Conservation (phyloP, 2,329 filamentous ascomycete genomes). For the Dactylella cylindrospora region DNA sequence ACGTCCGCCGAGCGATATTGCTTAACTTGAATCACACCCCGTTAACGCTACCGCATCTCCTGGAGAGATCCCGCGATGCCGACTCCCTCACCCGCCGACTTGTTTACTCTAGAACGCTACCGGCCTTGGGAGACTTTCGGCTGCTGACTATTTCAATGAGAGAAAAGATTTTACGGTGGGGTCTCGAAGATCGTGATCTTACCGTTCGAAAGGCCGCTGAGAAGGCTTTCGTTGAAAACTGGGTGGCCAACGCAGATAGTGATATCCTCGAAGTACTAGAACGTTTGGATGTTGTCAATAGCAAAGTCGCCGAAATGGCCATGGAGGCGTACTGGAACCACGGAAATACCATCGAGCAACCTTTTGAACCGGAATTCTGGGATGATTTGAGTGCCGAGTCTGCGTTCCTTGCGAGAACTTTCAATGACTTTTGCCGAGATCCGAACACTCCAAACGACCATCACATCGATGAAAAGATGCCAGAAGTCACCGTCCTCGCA, state of each 20-base stretch:
- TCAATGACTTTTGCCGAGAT: slow-evolving; percentile 86
- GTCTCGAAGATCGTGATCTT: slow-evolving; percentile 88
- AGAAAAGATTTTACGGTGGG: slow-evolving; percentile 94
- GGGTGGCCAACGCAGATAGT: slow-evolving; percentile 92
- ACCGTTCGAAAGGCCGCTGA: slow-evolving; percentile 89
- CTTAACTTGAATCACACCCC: slow-evolving; percentile 87
- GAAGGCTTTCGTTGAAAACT: slow-evolving; percentile 87
- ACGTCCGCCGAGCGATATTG: slow-evolving; percentile 83
- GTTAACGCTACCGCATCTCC: slow-evolving; percentile 74
- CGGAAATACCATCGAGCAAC: slow-evolving; percentile 73
- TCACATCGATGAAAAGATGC: slow-evolving; percentile 81
- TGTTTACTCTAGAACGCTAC: slow-evolving; percentile 82
- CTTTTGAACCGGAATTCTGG: slow-evolving; percentile 78
- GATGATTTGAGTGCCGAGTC: slow-evolving; percentile 79
- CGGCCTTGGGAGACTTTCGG: slow-evolving; percentile 87
- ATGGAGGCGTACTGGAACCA: slow-evolving; percentile 98
- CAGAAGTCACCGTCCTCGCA: slow-evolving; percentile 87
- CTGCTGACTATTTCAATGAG: slow-evolving; percentile 90
- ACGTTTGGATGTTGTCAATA: slow-evolving; percentile 88
- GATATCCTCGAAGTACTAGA: slow-evolving; percentile 87
- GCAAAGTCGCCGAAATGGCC: slow-evolving; percentile 85
- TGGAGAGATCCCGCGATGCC: slow-evolving; percentile 86
- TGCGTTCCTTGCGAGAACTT: slow-evolving; percentile 84
- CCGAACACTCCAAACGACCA: slow-evolving; percentile 70
- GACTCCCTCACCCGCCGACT: slow-evolving; percentile 81